Evolutionary conservation across 108 stramenopile genomes (phyloP), one percentile per base, ranked within the genome.

Genomic region (Cyclostephanos tholiformis): DNA sequence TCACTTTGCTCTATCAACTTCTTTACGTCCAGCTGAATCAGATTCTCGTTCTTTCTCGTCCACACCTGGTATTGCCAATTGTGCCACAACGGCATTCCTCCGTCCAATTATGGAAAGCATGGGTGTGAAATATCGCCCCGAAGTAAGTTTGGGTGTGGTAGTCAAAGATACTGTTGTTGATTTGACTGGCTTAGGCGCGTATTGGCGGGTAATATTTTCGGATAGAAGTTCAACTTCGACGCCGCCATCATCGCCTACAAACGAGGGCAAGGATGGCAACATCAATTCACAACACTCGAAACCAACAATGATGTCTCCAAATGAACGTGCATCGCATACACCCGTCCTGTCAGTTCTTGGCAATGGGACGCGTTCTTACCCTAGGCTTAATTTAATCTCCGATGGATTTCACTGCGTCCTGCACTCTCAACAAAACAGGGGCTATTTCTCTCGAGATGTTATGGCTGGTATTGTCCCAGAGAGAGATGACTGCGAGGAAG

Each of bases 401-500:
- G 57, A 65, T 22, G 76, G 84, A 39, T 76, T 94, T 66, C 77
- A 85, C 57, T 59, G 68, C 11, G 82, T 76, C 0, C 46, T 94
- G 79, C 80, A 68, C 30, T 85, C 79, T 23, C 76, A 75, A 25
- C 56, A 63, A 11, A 83, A 77, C 56, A 71, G 69, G 46, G 93
- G 90, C 0, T 91, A 76, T 56, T 74, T 84, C 32, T 73, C 82
- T 63, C 85, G 89, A 26, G 90, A 94, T 75, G 75, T 83, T 17
- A 75, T 83, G 77, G 79, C 80, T 53, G 93, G 90, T 12, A 63
- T 88, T 0, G 48, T 87, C 11, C 93, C 93, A 53, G 93, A 91
- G 57, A 62, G 62, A 12, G 93, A 94, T 72, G 90, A 94, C 77
- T 89, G 86, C 61, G 84, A 87, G 23, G 89, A 91, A 20, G 87